A percentile compares a stretch with the other conserved stretches of the same genome.
These are phyloP conservation scores for Colletotrichum tanaceti DNA, from an alignment of 2,329 filamentous ascomycete species.

Conservation along the genomic window DNA sequence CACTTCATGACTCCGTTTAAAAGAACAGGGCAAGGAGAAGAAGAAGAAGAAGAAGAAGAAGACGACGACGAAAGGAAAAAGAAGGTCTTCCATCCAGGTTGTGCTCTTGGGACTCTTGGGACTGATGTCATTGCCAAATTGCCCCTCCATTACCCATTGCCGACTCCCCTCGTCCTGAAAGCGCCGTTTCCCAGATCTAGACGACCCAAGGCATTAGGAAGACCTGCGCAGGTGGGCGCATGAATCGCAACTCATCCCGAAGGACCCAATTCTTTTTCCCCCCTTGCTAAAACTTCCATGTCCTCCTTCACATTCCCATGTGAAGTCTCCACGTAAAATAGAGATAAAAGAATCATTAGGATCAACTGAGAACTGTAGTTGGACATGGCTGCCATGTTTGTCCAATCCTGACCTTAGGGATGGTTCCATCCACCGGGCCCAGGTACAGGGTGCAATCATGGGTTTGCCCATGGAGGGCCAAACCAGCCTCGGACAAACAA, in stretches of 20 bases:
- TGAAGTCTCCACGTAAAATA: not conserved
- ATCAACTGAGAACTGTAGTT: not conserved
- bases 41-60: not conserved
- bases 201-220: too few relatives aligned
- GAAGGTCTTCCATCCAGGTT: not conserved
- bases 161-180: not conserved
- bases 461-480: not conserved
- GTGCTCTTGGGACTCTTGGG: not conserved
- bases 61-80: not conserved
- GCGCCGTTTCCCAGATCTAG: not conserved
- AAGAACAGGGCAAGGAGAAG: too few relatives aligned
- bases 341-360: not conserved
- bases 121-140: conserved; percentile 23
- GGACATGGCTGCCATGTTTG: conserved; percentile 7
- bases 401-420: conserved; percentile 20
- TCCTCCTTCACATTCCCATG: not conserved
- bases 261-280: not conserved
- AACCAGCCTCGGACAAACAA: not conserved
- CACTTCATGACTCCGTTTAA: conserved; percentile 23
- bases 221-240: conserved; percentile 16
- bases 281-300: not conserved
- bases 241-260: conserved; percentile 28
- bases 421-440: not conserved
- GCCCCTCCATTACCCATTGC: not conserved
- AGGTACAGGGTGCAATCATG: conserved; percentile 20